A percentile compares a stretch with the other conserved stretches of the same genome.
Evolutionary conservation across 345 rosid genomes (phyloP).

Genomic region (Eucalyptus polybractea): DNA sequence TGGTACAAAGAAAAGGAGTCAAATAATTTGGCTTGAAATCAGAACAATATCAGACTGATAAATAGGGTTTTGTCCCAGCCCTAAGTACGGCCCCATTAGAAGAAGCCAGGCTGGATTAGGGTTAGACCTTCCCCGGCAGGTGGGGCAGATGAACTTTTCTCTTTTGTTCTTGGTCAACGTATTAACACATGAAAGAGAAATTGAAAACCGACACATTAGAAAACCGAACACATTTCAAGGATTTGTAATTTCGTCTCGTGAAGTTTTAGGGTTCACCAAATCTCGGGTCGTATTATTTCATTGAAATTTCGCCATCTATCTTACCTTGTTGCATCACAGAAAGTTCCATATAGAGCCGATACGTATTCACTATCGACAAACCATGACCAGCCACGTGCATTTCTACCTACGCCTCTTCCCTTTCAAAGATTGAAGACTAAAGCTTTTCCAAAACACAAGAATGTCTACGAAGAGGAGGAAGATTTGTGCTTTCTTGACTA

Average conservation of each 20-base stretch:
- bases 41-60: not conserved
- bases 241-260: not conserved
- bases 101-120: not conserved
- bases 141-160: not conserved
- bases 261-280: not conserved
- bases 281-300: not conserved
- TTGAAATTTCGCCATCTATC: not conserved
- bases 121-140: not conserved
- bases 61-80: not conserved
- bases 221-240: not conserved
- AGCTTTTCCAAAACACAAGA: not conserved
- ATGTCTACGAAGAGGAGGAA: not conserved
- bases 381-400: not conserved
- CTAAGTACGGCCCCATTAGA: not conserved
- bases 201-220: not conserved
- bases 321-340: not conserved
- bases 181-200: too few species aligned
- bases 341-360: not conserved
- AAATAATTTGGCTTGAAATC: not conserved
- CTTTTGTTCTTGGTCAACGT: not conserved
- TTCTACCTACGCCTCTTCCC: not conserved
- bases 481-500: not conserved
- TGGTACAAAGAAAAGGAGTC: not conserved
- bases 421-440: not conserved
- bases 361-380: not conserved